Conservation (phyloP, 2,329 filamentous ascomycete genomes). For the Cladosporium sp. region DNA sequence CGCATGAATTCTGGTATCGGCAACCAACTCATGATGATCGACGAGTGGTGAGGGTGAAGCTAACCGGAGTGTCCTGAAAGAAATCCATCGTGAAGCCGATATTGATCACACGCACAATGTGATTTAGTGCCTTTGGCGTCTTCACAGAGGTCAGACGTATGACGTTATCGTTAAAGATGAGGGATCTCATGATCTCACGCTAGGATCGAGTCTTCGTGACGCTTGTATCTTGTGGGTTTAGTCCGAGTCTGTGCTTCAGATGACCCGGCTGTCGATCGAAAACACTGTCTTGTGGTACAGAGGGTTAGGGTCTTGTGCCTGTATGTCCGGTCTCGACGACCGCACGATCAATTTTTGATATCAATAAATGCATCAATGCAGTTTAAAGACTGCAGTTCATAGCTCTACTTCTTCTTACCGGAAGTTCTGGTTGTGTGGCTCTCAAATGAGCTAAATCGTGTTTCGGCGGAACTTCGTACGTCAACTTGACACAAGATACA, state of each 20-base stretch:
- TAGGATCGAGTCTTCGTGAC: constrained; percentile 2
- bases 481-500: no score
- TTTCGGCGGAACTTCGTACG: no score
- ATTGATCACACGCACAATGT: not conserved
- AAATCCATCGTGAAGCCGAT: not conserved
- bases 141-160: not conserved
- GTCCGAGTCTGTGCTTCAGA: not conserved
- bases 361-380: no score
- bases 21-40: constrained; percentile 4
- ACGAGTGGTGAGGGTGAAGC: not conserved
- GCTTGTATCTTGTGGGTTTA: constrained; percentile 6
- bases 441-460: no score
- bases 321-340: no score
- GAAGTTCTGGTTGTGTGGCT: no score
- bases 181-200: constrained; percentile 9
- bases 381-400: no score
- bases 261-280: no score
- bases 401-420: no score
- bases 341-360: no score
- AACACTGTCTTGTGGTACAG: no score
- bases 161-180: constrained; percentile 4
- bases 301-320: no score
- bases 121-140: not conserved
- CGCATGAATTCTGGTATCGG: constrained; percentile 17
- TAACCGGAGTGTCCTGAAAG: not conserved